phyloP scores from a whole-genome alignment of 805 yeast species.

The Candida nitratophila region DNA sequence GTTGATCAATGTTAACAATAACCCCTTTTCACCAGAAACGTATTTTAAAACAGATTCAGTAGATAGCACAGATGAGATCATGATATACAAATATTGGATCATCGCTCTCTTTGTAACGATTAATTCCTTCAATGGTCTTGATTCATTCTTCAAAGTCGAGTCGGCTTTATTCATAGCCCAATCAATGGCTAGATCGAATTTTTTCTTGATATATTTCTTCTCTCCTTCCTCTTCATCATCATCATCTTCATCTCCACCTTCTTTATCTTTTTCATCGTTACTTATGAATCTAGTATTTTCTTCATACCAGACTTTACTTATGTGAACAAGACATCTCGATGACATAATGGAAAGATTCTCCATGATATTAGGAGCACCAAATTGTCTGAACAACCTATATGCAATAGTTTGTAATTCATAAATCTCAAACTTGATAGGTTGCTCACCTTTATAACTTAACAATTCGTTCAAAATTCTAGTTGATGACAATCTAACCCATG shows the following conservation, averaged over 20 bases:
- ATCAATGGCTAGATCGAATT: constrained; percentile 36
- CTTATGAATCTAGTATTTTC: constrained; percentile 30
- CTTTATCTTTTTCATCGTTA: constrained; percentile 5
- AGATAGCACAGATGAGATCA: not conserved
- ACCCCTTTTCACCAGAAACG: constrained; percentile 1
- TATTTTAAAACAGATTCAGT: not conserved
- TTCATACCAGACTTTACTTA: constrained; percentile 57
- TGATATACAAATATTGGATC: constrained; percentile 48
- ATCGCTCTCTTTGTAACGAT: constrained; percentile 57
- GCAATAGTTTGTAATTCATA: constrained; percentile 53
- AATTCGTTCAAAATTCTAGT: constrained; percentile 51
- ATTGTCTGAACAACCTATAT: constrained; percentile 63
- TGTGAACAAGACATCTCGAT: constrained; percentile 57
- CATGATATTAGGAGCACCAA: constrained; percentile 70
- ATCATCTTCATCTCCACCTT: constrained; percentile 19
- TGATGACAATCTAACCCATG: constrained; percentile 78
- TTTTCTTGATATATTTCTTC: constrained; percentile 2
- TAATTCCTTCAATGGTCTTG: constrained; percentile 43
- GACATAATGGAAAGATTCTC: constrained; percentile 56
- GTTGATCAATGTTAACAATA: constrained; percentile 23
- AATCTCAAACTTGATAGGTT: constrained; percentile 29
- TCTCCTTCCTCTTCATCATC: constrained; percentile 18
- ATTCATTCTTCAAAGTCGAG: constrained; percentile 58
- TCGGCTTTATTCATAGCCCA: constrained; percentile 62
- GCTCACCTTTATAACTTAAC: constrained; percentile 19